These are phyloP conservation scores for Symbiodinium pilosum DNA, from an alignment of 73 alveolate genomes.

Conservation along the genomic window DNA sequence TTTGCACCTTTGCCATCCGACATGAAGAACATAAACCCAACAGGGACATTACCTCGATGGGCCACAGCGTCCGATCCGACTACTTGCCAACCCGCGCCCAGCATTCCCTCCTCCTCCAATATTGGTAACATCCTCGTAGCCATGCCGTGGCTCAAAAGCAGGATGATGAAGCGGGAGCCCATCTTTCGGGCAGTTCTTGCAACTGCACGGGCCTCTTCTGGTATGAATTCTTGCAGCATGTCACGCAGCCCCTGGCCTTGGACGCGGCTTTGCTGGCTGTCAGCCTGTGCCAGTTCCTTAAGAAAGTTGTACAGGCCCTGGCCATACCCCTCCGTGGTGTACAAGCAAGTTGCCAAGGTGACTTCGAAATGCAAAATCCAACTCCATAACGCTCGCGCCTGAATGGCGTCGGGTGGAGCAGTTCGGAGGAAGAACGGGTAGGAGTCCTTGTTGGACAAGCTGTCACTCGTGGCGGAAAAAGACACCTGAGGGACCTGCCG, in stretches of 20 bases:
- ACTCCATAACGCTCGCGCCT: constrained; percentile 35
- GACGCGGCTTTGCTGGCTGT: not conserved
- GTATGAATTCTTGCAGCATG: not conserved
- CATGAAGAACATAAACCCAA: not conserved
- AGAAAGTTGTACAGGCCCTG: not conserved
- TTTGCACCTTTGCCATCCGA: not conserved
- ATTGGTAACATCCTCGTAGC: not conserved
- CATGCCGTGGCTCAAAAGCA: not conserved
- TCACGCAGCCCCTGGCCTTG: not conserved
- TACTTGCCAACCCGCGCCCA: not conserved
- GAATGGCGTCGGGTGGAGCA: constrained; percentile 46
- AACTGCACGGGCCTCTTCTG: not conserved
- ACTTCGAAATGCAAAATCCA: constrained; percentile 50
- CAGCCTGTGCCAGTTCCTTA: not conserved
- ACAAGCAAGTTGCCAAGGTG: constrained; percentile 10
- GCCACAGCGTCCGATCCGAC: not conserved
- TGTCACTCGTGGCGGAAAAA: not conserved
- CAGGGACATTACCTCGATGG: not conserved
- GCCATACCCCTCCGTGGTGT: constrained; percentile 10
- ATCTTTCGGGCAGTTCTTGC: not conserved
- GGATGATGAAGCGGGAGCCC: constrained; percentile 21
- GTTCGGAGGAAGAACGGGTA: constrained; percentile 66
- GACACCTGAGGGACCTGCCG: constrained; percentile 56
- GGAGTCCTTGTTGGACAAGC: constrained; percentile 48
- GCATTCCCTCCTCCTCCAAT: not conserved